phyloP scores from a whole-genome alignment of 2,329 filamentous ascomycete species.

The Biscogniauxia mediterranea region DNA sequence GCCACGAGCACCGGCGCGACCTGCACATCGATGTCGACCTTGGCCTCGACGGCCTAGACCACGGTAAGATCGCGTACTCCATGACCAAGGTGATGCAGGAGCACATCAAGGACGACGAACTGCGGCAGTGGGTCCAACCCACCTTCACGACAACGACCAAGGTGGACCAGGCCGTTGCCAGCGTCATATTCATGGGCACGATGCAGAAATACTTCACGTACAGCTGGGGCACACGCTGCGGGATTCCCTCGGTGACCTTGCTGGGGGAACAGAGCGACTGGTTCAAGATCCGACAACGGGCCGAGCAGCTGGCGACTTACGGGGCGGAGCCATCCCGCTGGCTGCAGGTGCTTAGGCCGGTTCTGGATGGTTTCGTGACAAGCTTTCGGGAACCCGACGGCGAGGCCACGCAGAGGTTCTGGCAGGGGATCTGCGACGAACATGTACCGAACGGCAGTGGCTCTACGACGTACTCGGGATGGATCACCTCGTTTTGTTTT shows the following conservation, averaged over 20 bases:
- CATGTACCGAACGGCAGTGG: slow-evolving; percentile 30
- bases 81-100: slow-evolving; percentile 38
- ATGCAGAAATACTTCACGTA: slow-evolving; percentile 44
- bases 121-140: slow-evolving; percentile 43
- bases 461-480: slow-evolving; percentile 29
- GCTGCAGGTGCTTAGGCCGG: slow-evolving; percentile 22
- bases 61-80: slow-evolving; percentile 32
- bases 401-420: slow-evolving; percentile 22
- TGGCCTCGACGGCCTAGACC: slow-evolving; percentile 16
- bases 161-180: slow-evolving; percentile 37
- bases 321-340: slow-evolving; percentile 21
- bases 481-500: slow-evolving; percentile 36
- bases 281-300: slow-evolving; percentile 23
- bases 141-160: slow-evolving; percentile 43
- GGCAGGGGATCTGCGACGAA: slow-evolving; percentile 29
- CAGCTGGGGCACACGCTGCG: slow-evolving; percentile 33
- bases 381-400: slow-evolving; percentile 28
- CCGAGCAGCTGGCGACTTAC: slow-evolving; percentile 17
- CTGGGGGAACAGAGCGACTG: slow-evolving; percentile 44
- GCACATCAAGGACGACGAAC: slow-evolving; percentile 36
- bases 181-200: slow-evolving; percentile 43
- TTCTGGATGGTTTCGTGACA: slow-evolving; percentile 28
- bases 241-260: slow-evolving; percentile 47
- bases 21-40: slow-evolving; percentile 17
- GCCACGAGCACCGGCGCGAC: slow-evolving; percentile 37